These are phyloP conservation scores for Suillus tomentosus DNA, from an alignment of 768 basidiomycete genomes.

Conservation along the genomic window DNA sequence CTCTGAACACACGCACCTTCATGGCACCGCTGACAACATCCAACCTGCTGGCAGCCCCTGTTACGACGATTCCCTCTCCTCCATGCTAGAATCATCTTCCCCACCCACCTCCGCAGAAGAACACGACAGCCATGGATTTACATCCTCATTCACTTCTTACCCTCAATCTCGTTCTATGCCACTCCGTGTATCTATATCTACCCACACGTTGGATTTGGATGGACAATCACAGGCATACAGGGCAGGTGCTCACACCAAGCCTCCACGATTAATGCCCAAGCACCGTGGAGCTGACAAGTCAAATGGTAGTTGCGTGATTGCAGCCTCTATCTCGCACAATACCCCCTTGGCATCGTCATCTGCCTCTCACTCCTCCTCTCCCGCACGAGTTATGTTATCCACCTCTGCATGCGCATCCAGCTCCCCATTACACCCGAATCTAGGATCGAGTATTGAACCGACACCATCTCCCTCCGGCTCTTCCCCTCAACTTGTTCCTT, in stretches of 20 bases:
- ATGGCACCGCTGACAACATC: neutral
- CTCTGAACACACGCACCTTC: neutral
- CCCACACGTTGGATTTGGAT: slow-evolving; percentile 11
- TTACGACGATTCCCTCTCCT: neutral
- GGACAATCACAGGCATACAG: slow-evolving; percentile 14
- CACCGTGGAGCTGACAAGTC: slow-evolving; percentile 19
- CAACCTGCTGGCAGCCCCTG: slow-evolving; percentile 1
- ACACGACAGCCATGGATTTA: neutral
- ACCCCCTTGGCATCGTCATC: neutral
- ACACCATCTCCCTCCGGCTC: slow-evolving; percentile 2
- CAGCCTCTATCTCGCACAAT: slow-evolving; percentile 10
- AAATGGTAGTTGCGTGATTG: slow-evolving; percentile 1
- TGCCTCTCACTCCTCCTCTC: neutral
- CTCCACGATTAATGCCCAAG: slow-evolving; percentile 24
- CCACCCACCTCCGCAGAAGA: neutral
- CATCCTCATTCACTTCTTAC: neutral
- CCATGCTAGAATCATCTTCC: neutral
- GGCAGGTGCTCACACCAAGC: slow-evolving; percentile 17
- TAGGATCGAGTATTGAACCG: neutral
- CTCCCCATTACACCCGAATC: neutral
- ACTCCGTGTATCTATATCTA: neutral
- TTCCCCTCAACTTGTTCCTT: neutral
- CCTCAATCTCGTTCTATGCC: slow-evolving; percentile 6
- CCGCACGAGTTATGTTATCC: neutral
- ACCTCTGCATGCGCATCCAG: slow-evolving; percentile 18